A percentile compares a stretch with the other conserved stretches of the same genome.
Conservation (phyloP, 179 eudicot species). For the Sideroxylon spinosum region DNA sequence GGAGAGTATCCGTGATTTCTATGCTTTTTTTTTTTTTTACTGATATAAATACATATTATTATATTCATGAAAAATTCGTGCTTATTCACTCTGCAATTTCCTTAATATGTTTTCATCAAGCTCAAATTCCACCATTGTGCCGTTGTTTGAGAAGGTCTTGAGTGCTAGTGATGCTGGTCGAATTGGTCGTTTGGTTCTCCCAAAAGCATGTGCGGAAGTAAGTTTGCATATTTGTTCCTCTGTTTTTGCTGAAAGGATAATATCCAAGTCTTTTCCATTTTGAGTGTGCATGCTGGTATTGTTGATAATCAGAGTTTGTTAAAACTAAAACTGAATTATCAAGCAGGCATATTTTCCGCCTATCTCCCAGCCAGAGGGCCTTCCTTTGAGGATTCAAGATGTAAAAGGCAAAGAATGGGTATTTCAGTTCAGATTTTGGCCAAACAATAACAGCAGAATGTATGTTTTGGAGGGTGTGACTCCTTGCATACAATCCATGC, state of each 20-base stretch:
- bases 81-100: conserved; percentile 24
- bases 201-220: conserved; percentile 99
- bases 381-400: conserved; percentile 92
- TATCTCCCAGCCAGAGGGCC: conserved; percentile 95
- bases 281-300: not conserved
- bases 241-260: not conserved
- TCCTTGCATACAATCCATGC: conserved; percentile 97
- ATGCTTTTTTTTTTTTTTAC: not conserved
- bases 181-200: conserved; percentile 98
- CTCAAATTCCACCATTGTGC: conserved; percentile 86
- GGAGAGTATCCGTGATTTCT: conserved; percentile 87
- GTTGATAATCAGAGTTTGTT: conserved; percentile 14
- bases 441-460: conserved; percentile 98
- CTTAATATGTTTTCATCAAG: conserved; percentile 50
- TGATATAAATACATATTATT: not conserved
- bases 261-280: not conserved
- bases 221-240: conserved; percentile 26
- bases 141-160: conserved; percentile 91
- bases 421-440: conserved; percentile 99
- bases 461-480: conserved; percentile 99
- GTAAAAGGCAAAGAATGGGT: conserved; percentile 97
- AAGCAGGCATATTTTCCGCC: conserved; percentile 96
- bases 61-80: not conserved
- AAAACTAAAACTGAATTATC: conserved; percentile 16
- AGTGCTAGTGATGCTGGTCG: conserved; percentile 99